These are phyloP conservation scores for Psilocybe subaeruginosa DNA, from an alignment of 768 basidiomycete species.

Conservation along the genomic window DNA sequence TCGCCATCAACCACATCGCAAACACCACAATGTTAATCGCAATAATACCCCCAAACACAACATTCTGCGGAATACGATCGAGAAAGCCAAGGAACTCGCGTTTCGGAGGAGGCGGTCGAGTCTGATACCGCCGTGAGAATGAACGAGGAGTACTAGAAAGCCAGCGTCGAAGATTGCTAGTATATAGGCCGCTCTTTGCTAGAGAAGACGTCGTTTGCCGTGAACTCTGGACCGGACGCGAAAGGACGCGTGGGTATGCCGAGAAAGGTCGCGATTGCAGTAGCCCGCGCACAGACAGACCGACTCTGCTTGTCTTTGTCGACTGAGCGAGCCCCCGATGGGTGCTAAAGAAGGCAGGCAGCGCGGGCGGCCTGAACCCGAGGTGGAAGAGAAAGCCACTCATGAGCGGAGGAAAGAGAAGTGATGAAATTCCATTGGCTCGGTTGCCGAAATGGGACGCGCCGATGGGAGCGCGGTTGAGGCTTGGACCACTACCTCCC, in stretches of 20 bases:
- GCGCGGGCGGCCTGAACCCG: neutral
- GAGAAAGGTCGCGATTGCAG: constrained; percentile 1
- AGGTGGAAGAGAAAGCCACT: neutral
- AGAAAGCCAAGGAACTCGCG: constrained; percentile 38
- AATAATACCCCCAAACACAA: constrained; percentile 66
- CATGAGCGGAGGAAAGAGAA: neutral
- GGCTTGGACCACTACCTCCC: neutral
- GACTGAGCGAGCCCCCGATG: neutral
- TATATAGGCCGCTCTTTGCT: neutral
- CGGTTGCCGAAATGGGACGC: neutral
- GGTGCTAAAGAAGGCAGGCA: neutral
- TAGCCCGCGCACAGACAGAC: neutral
- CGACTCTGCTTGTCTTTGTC: neutral
- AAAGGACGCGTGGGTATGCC: neutral
- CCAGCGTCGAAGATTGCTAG: constrained; percentile 8
- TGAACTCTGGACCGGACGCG: neutral
- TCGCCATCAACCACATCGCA: constrained; percentile 54
- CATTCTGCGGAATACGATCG: constrained; percentile 53
- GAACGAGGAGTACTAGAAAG: constrained; percentile 23
- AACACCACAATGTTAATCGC: constrained; percentile 67
- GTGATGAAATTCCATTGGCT: neutral
- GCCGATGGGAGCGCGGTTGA: neutral
- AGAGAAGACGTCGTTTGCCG: neutral
- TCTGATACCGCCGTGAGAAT: constrained; percentile 22
- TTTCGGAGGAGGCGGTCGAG: constrained; percentile 8